Conservation (phyloP, 1,284 basidiomycete species). For the Meripilus lineatus region DNA sequence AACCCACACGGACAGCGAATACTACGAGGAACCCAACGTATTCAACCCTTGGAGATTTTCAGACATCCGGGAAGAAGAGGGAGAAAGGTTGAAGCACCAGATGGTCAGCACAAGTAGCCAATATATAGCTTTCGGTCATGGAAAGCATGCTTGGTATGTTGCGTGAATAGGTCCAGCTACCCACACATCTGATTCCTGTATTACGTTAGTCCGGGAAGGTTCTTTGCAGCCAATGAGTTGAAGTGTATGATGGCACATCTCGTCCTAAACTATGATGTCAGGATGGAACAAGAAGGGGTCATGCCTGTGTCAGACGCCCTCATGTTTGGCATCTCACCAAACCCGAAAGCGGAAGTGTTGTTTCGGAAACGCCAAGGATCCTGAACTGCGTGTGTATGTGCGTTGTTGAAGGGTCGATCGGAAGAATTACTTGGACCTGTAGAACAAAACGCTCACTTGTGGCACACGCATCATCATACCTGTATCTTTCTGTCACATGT, state of each 20-base stretch:
- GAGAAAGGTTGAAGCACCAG: slow-evolving; percentile 6
- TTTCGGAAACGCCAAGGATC: not conserved
- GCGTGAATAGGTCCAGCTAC: not conserved
- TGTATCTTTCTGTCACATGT: no score
- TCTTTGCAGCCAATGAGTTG: slow-evolving; percentile 22
- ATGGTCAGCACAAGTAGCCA: slow-evolving; percentile 6
- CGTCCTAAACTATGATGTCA: slow-evolving; percentile 21
- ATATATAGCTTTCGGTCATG: slow-evolving; percentile 18
- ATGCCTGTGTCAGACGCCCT: slow-evolving; percentile 9
- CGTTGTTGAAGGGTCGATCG: no score
- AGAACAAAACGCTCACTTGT: no score
- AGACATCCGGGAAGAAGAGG: slow-evolving; percentile 14
- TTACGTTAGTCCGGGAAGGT: slow-evolving; percentile 18
- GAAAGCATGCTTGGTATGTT: slow-evolving; percentile 24
- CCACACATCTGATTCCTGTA: not conserved
- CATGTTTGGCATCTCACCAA: not conserved
- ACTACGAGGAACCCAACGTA: slow-evolving; percentile 9
- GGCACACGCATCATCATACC: no score
- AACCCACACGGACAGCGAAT: slow-evolving; percentile 3
- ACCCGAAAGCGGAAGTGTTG: slow-evolving; percentile 3
- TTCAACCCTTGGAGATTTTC: slow-evolving; percentile 12
- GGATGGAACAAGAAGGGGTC: slow-evolving; percentile 14
- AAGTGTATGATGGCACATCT: slow-evolving; percentile 23
- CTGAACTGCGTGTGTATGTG: no score
- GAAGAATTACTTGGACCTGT: no score